Base-by-base conservation (phyloP, 2,329 filamentous ascomycete genomes). In the Penicillium sp. region DNA sequence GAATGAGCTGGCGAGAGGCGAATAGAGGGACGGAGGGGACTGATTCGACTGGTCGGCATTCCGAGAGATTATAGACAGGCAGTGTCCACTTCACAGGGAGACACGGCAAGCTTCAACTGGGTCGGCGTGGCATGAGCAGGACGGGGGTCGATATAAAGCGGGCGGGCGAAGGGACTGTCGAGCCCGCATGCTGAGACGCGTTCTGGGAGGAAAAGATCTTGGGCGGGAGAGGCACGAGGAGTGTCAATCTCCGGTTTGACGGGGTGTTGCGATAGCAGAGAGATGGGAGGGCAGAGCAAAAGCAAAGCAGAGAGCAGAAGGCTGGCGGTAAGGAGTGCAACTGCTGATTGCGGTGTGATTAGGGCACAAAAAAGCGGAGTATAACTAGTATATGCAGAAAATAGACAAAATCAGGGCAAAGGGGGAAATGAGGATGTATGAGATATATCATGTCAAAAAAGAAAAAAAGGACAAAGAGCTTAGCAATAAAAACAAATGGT, bases 111-210 rank as follows among this genome's bases (percentile, higher is more conserved):
- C 39, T 55, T 57, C 49, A 36, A 42, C 49, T 36, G 43, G 39
- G 47, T 61, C 52, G 45, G 50, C 46, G 52, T 62, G 62, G 55
- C 62, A 60, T 59, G 51, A 49, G 48, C 65, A 54, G 60, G 59
- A 67, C 48, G 66, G 67, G 58, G 68, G 65, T 66, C 66, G 68
- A 57, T 59, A 60, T 42, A 61, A 57, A 51, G 62, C 59, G 54
- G 56, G 67, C 52, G 59, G 53, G 60, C 62, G 63, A 54, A 66
- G 59, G 56, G 64, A 58, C 60, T 68, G 67, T 66, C 63, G 64
- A 71, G 59, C 55, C 64, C 66, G 68, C 70, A 72, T 72, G 69
- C 70, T 72, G 70, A 65, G 68, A 64, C 62, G 64, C 61, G 64
- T 56, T 66, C 55, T 43, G 49, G 44, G 51, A 51, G 66, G 50